Evolutionary conservation across 23 red algal genomes (phyloP).

Genomic region (Gracilaria domingensis): DNA sequence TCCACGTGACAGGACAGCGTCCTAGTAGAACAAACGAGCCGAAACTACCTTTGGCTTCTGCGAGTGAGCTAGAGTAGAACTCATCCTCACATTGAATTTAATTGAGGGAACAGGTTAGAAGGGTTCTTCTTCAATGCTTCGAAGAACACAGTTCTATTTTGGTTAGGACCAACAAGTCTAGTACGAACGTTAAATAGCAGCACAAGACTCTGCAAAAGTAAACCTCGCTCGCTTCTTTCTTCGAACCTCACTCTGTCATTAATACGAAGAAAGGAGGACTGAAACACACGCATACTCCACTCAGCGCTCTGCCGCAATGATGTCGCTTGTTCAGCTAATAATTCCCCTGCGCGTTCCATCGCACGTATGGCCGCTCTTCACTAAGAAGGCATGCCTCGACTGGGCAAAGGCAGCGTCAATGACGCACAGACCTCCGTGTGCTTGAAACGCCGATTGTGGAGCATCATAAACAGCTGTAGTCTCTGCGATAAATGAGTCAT

Average conservation of each 20-base stretch:
- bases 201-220: constrained; percentile 2
- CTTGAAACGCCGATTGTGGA: not conserved
- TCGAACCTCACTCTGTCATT: constrained; percentile 40
- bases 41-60: too few species aligned
- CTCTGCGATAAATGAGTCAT: constrained; percentile 39
- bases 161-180: constrained; percentile 23
- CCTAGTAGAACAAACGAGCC: too few species aligned
- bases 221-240: constrained; percentile 12
- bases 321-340: not conserved
- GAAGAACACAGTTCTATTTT: not conserved
- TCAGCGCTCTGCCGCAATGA: constrained; percentile 4
- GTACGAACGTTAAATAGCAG: constrained; percentile 36
- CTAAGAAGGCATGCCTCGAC: not conserved
- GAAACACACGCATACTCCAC: constrained; percentile 28
- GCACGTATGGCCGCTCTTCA: too few species aligned
- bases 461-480: not conserved
- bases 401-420: constrained; percentile 32
- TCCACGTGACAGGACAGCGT: too few species aligned
- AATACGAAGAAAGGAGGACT: constrained; percentile 16
- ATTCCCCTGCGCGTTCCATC: not conserved
- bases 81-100: not conserved
- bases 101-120: not conserved
- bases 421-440: not conserved
- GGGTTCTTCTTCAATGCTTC: not conserved
- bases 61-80: not conserved